Evolutionary conservation across 2,329 filamentous ascomycete genomes (phyloP).

Genomic region (Colletotrichum viniferum): DNA sequence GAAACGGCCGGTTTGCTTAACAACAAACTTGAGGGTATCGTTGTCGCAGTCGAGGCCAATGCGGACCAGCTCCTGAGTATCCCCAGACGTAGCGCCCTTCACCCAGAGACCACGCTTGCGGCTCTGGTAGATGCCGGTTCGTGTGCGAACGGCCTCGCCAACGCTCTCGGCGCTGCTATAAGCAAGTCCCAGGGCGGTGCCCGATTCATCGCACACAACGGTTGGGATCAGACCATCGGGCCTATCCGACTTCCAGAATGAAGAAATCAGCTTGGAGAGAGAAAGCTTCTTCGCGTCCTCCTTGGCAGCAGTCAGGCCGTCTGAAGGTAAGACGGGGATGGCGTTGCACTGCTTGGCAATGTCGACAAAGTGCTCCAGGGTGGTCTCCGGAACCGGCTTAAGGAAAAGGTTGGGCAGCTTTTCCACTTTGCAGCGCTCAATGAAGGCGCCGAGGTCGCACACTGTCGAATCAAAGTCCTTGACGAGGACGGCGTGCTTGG

Average conservation of each 20-base stretch:
- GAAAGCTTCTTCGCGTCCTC: conserved; percentile 66
- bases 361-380: conserved; percentile 51
- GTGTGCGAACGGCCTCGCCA: conserved; percentile 79
- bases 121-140: conserved; percentile 89
- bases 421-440: conserved; percentile 47
- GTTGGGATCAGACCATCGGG: conserved; percentile 86
- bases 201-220: conserved; percentile 87
- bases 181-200: conserved; percentile 83
- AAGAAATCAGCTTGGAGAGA: conserved; percentile 72
- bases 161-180: conserved; percentile 95
- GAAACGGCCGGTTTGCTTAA: conserved; percentile 89
- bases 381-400: conserved; percentile 50
- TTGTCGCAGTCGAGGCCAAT: conserved; percentile 91
- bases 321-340: conserved; percentile 77
- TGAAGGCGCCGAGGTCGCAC: conserved; percentile 45
- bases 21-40: conserved; percentile 88
- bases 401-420: conserved; percentile 55
- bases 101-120: conserved; percentile 95
- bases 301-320: conserved; percentile 70
- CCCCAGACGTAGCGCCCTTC: conserved; percentile 93
- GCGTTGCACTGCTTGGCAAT: conserved; percentile 56
- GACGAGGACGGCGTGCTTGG: conserved; percentile 55
- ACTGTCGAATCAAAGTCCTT: conserved; percentile 53
- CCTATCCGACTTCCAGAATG: conserved; percentile 80
- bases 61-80: conserved; percentile 86